A percentile compares a stretch with the other conserved stretches of the same genome.
Conservation (phyloP, 352 stramenopile genomes). For the Pythium scleroteichum region DNA sequence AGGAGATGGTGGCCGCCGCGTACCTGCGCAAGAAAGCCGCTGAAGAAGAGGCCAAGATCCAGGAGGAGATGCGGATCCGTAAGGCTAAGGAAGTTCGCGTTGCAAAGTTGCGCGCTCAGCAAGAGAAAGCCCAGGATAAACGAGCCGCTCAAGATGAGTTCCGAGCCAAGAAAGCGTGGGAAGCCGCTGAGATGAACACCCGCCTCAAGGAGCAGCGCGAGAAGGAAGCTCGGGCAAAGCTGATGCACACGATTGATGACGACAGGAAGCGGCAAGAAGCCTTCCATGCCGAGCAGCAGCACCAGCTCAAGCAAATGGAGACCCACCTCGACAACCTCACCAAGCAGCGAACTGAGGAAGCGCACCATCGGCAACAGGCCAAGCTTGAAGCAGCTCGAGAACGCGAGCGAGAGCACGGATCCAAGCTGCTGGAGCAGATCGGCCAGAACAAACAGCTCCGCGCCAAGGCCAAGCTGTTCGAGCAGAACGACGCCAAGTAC, state of each 20-base stretch:
- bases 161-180: slow-evolving; percentile 72
- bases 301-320: slow-evolving; percentile 39
- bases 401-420: slow-evolving; percentile 38
- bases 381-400: slow-evolving; percentile 35
- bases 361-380: slow-evolving; percentile 42
- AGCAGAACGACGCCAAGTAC: slow-evolving; percentile 70
- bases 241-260: slow-evolving; percentile 51
- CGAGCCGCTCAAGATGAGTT: slow-evolving; percentile 64
- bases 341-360: slow-evolving; percentile 42
- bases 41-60: slow-evolving; percentile 64
- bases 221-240: slow-evolving; percentile 36
- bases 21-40: slow-evolving; percentile 74
- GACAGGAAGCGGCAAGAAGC: slow-evolving; percentile 61
- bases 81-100: slow-evolving; percentile 73
- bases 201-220: slow-evolving; percentile 55
- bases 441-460: slow-evolving; percentile 50
- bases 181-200: slow-evolving; percentile 60
- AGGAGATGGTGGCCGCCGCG: slow-evolving; percentile 60
- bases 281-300: slow-evolving; percentile 48
- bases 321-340: slow-evolving; percentile 45
- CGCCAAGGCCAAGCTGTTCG: slow-evolving; percentile 62
- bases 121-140: slow-evolving; percentile 84
- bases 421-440: slow-evolving; percentile 53
- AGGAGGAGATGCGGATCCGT: slow-evolving; percentile 62
- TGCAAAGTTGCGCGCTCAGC: slow-evolving; percentile 74